phyloP scores from a whole-genome alignment of 2,329 filamentous ascomycete genomes.

The Fusarium sp. region DNA sequence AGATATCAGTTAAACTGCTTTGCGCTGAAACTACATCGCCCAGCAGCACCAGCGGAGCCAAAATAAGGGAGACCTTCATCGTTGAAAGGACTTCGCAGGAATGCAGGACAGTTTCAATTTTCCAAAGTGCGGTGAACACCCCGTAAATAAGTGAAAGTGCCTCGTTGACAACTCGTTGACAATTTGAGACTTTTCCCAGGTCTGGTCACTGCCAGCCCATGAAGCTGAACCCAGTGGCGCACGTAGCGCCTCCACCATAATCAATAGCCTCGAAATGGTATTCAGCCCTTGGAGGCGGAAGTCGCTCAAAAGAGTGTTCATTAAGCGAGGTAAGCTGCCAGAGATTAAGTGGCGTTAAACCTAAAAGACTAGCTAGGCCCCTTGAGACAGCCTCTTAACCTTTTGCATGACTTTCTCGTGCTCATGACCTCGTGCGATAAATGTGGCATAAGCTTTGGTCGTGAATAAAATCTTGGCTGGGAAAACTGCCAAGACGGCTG shows the following conservation, averaged over 20 bases:
- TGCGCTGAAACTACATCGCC: not conserved
- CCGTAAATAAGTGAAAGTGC: not conserved
- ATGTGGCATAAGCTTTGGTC: rapidly evolving
- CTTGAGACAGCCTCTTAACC: not conserved
- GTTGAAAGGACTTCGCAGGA: not conserved
- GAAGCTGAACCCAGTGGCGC: not conserved
- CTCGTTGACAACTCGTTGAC: no score
- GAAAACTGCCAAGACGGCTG: not conserved
- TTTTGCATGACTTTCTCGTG: not conserved
- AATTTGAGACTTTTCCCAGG: not conserved
- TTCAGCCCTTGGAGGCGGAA: not conserved
- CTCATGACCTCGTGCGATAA: not conserved
- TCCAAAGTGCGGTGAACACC: not conserved
- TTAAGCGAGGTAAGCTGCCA: not conserved
- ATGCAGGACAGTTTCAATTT: not conserved
- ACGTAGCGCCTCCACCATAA: not conserved
- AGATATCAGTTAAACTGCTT: not conserved
- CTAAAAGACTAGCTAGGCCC: not conserved
- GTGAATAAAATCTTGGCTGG: not conserved
- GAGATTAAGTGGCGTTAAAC: not conserved
- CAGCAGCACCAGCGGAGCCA: not conserved
- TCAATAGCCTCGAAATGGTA: not conserved
- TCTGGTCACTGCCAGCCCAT: not conserved
- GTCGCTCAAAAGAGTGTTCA: not conserved
- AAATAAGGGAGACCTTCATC: not conserved